Percentiles rank a stretch among this genome's conserved stretches.
Conservation (phyloP, 495 filamentous ascomycete species). For the Hypoxylon intermedium region DNA sequence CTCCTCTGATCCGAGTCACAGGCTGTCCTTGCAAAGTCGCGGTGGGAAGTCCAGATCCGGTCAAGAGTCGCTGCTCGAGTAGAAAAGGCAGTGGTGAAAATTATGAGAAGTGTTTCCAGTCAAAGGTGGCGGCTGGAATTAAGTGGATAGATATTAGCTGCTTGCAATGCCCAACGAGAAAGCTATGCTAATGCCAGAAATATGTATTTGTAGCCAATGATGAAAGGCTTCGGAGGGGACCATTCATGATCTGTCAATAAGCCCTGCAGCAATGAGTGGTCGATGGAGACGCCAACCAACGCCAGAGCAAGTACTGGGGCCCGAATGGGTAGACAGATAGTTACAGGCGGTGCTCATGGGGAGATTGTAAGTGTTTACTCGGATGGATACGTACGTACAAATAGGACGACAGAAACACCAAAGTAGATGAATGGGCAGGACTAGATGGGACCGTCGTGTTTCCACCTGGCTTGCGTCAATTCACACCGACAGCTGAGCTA, state of each 20-base stretch:
- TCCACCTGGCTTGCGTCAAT: slow-evolving; percentile 37
- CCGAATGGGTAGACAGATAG: slow-evolving; percentile 38
- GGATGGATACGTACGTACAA: slow-evolving; percentile 37
- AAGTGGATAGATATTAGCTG: slow-evolving; percentile 41
- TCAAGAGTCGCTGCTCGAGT: slow-evolving; percentile 29
- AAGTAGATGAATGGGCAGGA: slow-evolving; percentile 25
- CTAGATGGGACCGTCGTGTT: slow-evolving; percentile 43
- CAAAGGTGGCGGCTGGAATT: slow-evolving; percentile 40
- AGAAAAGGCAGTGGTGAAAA: slow-evolving; percentile 27
- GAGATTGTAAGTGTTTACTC: slow-evolving; percentile 28
- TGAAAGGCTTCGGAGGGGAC: slow-evolving; percentile 47
- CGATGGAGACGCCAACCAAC: slow-evolving; percentile 34
- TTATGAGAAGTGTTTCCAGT: slow-evolving; percentile 35
- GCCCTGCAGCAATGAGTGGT: slow-evolving; percentile 52
- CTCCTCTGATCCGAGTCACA: slow-evolving; percentile 29
- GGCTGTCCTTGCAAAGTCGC: slow-evolving; percentile 27
- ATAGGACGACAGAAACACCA: slow-evolving; percentile 20
- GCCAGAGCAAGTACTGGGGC: slow-evolving; percentile 38
- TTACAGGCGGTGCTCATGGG: slow-evolving; percentile 24
- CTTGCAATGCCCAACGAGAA: slow-evolving; percentile 42
- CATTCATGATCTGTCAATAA: slow-evolving; percentile 49
- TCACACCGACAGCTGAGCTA: slow-evolving; percentile 37
- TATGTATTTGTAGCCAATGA: slow-evolving; percentile 46
- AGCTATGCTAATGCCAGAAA: slow-evolving; percentile 44
- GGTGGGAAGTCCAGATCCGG: slow-evolving; percentile 26